Evolutionary conservation across 495 filamentous ascomycete species (phyloP).

Genomic region (Penicillium cosmopolitanum): DNA sequence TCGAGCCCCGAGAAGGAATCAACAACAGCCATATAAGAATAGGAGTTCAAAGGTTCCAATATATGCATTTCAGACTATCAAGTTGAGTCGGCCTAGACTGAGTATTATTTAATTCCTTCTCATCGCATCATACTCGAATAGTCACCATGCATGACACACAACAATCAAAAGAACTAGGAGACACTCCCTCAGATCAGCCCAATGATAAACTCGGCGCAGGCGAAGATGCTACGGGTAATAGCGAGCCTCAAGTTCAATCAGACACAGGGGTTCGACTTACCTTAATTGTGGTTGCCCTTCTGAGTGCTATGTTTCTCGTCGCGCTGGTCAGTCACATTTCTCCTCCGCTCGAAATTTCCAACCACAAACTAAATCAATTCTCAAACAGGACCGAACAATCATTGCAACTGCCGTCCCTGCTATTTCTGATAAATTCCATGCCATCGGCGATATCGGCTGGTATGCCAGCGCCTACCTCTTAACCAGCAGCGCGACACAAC

Average conservation of each 20-base stretch:
- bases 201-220: neutral
- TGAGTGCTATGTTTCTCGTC: slow-evolving; percentile 30
- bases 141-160: neutral
- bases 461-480: slow-evolving; percentile 57
- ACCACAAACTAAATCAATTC: slow-evolving; percentile 4
- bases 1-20: neutral
- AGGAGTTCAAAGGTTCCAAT: neutral
- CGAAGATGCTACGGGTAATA: neutral
- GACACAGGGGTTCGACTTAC: slow-evolving; percentile 5
- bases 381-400: slow-evolving; percentile 58
- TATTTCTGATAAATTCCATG: slow-evolving; percentile 69
- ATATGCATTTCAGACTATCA: too few relatives aligned
- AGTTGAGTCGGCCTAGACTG: too few relatives aligned
- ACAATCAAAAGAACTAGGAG: neutral
- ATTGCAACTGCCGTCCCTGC: slow-evolving; percentile 72
- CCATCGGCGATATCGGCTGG: slow-evolving; percentile 62
- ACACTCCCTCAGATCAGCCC: neutral
- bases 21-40: neutral
- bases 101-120: too few relatives aligned
- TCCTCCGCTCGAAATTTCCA: neutral
- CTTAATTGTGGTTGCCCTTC: slow-evolving; percentile 5
- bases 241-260: slow-evolving; percentile 2
- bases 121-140: neutral
- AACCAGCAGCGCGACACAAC: slow-evolving; percentile 49
- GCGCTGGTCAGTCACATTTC: slow-evolving; percentile 33